Conservation (phyloP, 805 yeast genomes). For the Candida peoriensis region DNA sequence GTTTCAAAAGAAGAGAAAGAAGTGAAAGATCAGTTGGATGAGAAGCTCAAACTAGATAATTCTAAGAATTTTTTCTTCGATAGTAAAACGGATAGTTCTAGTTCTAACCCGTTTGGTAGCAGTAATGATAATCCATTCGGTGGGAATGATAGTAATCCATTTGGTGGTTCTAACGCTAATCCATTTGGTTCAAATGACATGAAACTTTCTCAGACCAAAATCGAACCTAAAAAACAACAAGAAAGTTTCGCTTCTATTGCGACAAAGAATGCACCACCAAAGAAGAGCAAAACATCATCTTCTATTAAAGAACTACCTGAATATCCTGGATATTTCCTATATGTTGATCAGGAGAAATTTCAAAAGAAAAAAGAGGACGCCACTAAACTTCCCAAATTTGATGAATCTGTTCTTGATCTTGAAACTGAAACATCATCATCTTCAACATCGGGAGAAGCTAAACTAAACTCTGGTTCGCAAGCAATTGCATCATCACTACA, state of each 20-base stretch:
- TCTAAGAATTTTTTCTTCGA: slow-evolving; percentile 33
- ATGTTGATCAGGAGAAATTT: slow-evolving; percentile 67
- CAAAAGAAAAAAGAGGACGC: slow-evolving; percentile 42
- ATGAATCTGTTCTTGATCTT: slow-evolving; percentile 41
- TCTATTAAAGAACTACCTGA: slow-evolving; percentile 33
- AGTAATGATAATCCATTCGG: slow-evolving; percentile 22
- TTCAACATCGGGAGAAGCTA: slow-evolving; percentile 17
- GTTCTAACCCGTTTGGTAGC: slow-evolving; percentile 36
- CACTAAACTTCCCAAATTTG: slow-evolving; percentile 47
- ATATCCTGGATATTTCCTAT: slow-evolving; percentile 64
- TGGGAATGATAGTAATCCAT: slow-evolving; percentile 13
- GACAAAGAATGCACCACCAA: slow-evolving; percentile 22
- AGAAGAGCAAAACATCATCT: slow-evolving; percentile 18
- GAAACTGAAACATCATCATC: slow-evolving; percentile 31
- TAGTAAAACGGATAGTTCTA: slow-evolving; percentile 27
- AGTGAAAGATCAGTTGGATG: slow-evolving; percentile 36
- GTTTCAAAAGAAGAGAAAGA: slow-evolving; percentile 35
- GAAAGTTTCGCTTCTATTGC: slow-evolving; percentile 29
- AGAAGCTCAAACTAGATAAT: slow-evolving; percentile 36
- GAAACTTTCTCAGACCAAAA: too few species aligned
- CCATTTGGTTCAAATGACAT: slow-evolving; percentile 7
- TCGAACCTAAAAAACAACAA: slow-evolving; percentile 2
- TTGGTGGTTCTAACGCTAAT: slow-evolving; percentile 5
- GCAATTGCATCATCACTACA: slow-evolving; percentile 45
- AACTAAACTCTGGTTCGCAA: slow-evolving; percentile 38